Base-by-base conservation (phyloP, 371 early-diverging fungal species). In the Conidiobolus incongruus region DNA sequence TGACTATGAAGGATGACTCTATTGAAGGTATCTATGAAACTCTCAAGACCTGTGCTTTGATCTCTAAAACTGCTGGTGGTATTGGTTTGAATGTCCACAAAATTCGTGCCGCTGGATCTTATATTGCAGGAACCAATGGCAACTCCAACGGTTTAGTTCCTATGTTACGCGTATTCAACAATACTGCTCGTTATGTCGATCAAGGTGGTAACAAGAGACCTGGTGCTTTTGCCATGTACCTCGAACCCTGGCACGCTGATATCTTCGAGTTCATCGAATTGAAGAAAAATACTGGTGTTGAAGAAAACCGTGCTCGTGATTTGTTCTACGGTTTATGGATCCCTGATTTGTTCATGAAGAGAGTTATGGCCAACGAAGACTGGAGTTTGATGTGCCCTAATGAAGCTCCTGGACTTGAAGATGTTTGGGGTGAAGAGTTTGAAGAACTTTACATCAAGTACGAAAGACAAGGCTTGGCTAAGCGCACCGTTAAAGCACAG, bases 221-320 rank as follows among this genome's bases (percentile, higher is more conserved):
- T 2, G 95, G 97, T n/a, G 91, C 95, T 5, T 95, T 97, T 63
- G 98, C 98, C 44, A 80, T 99, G 53, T 99, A 92, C 61, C 65
- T 99, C 34, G 99, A 99, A 61, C 98, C 98, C 8, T 99, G 99
- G 98, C 99, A 99, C 55, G 72, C 87, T 3, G 99, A 99, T 58
- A 75, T 99, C 12, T 94, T 97, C 61, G 91, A 89, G 39, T 98
- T 98, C 62, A 60, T 99, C 44, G 98, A 98, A 45, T 61, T 99
- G 50, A 79, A 86, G 61, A 98, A 97, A 72, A 99, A 99, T 72
- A 86, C 88, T 40, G 99, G 99, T 48, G 90, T 86, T 56, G 99
- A 99, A 49, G 98, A 99, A 63, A 61, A 66, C 46, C 78, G 99
- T 36, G 95, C 98, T 2, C 85, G 99, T 44, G 97, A 98, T 60